Base-by-base conservation (phyloP, 441 rosid genomes). In the Brassica balearica region DNA sequence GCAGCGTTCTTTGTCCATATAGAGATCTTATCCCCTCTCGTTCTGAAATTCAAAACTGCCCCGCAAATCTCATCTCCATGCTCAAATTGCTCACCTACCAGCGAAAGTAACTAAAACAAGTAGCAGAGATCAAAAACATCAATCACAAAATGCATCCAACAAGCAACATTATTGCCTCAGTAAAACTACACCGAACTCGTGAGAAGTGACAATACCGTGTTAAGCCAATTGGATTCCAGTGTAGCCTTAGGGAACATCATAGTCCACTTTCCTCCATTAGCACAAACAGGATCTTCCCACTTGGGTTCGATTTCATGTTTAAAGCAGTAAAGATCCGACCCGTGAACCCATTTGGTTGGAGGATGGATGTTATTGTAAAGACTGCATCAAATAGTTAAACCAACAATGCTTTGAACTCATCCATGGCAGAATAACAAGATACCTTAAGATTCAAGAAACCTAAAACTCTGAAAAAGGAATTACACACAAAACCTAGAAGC, bases 281-380 rank as follows among this genome's bases (percentile, higher is more conserved):
- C 93, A 83, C 96, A 96, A 11, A 87, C 80, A 69, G 98, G 96
- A 76, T 92, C 98, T 89, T 96, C 98, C 99, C 97, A 94, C 36
- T 91, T 92, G 4, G 98, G 97, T 77, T 94, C 97, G 29, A 94
- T 92, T 8, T 87, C 80, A 66, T 86, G 1, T 56, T 94, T 94
- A 91, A 94, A 94, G 81, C 98, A 96, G 77, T 96, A 84, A 3
- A 94, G 88, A 68, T 90, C 97, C 3, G 95, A 90, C 55, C 92
- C 89, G 10, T 38, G 79, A 58, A 84, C 82, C 82, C 92, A 85
- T 77, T 88, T 87, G 82, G 86, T 91, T 32, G 98, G 96, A 61
- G 81, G 92, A 82, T 85, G 90, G 25, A 92, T 84, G 82, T 88
- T 92, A 76, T 94, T 96, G 88, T 87, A 92, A 32, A 91, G 81